Evolutionary conservation across 2,329 filamentous ascomycete species (phyloP), one percentile per base, ranked within the genome.

Genomic region (Colletotrichum echinochloae): DNA sequence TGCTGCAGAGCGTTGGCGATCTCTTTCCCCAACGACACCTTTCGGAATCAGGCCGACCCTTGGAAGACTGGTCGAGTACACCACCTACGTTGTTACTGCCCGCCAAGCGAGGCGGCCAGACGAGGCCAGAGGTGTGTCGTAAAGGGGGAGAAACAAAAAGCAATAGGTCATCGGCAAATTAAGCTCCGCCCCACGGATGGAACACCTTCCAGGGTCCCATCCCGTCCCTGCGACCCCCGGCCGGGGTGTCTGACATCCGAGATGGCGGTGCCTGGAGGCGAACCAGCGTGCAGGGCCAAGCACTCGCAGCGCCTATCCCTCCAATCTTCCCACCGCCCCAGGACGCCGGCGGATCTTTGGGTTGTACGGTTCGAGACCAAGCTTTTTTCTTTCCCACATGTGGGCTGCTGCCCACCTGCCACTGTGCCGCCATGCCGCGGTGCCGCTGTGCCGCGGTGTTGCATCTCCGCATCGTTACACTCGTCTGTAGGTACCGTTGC

Each of bases 161-260:
- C 14, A 23, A 23, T 11, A 60, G 23, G 41, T 20, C 4, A 59
- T 30, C 37, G 51, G 14, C 3, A 60, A 60, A 30, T 16, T 48
- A 48, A 51, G 55, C 61, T 55, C 48, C 66, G 66, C 61, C 66
- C 41, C 63, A 33, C 56, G 63, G 39, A 30, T 26, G 2, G n/a
- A 26, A 61, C 18, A 14, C 16, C 33, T 66, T 57, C 56, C 63
- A 70, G 48, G 26, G 41, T 28, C 46, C 18, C 18, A 14, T 2
- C 60, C 35, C 35, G 14, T 41, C 48, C 18, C 18, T 44, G 18
- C 62, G 20, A 41, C 35, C 55, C 55, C 35, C 37, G 37, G 37
- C 56, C 41, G 63, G 66, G 56, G 55, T 26, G 66, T 70, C 66
- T 70, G 62, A 70, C 66, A 52, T 66, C 63, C 56, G 66, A 70